Evolutionary conservation across 202 grass and related monocot species (phyloP), one percentile per base, ranked within the genome.

Genomic region (Musa balbisiana): DNA sequence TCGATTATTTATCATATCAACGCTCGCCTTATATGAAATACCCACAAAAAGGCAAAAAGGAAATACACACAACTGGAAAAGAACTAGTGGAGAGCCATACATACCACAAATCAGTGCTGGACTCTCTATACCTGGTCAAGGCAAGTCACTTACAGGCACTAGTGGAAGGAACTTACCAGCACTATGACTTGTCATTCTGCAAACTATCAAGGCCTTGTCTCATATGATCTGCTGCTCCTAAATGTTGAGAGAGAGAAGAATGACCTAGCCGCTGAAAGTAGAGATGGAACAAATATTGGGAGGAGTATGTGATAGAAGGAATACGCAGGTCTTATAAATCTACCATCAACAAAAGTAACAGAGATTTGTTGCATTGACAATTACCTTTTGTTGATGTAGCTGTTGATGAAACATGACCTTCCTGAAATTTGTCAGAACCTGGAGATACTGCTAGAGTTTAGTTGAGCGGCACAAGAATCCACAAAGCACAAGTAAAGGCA

Each of bases 191-290:
- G 56, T 65, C 69, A 74, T 71, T 74, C 70, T 14, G 67, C n/a
- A 52, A 80, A 73, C 82, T 92, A 99, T 92, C 91, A 84, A 74
- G 82, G 87, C 82, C 87, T 99, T 2, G 89, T 82, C 64, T 96
- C 91, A 11, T 85, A 90, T 11, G 89, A 92, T 78, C 83, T 99
- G 91, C 87, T 99, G 85, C 96, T 99, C 85, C 96, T 85, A 85
- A 99, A 99, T 81, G 89, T 99, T 78, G 95, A 94, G 49, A 99
- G 91, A 64, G 91, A 99, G 89, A 95, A 99, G 82, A 99, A 95
- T 52, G 96, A 90, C 78, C 96, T 92, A 49, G 91, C 87, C 66
- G 89, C 91, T 99, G 82, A n/a, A 84, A 75, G 78, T 68, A 85
- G 59, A 77, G 67, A 82, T 80, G 16, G 53, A 66, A 62, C 51